Evolutionary conservation across 202 grass and related monocot genomes (phyloP).

Genomic region (Setaria italica): DNA sequence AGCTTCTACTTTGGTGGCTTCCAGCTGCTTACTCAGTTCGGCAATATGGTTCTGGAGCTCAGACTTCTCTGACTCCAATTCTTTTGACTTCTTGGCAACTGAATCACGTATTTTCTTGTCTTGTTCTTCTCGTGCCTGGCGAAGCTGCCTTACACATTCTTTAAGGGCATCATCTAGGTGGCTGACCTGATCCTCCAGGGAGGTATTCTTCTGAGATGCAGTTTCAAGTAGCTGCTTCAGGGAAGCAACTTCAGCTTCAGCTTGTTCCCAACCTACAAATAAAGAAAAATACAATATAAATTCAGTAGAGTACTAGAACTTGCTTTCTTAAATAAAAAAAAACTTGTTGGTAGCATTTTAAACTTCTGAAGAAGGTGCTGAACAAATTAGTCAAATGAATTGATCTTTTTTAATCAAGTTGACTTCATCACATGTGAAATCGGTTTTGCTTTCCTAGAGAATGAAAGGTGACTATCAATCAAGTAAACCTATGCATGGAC

Average conservation of each 20-base stretch:
- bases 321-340: neutral
- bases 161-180: slow-evolving; percentile 90
- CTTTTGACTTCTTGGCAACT: slow-evolving; percentile 59
- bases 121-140: slow-evolving; percentile 78
- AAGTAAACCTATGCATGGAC: neutral
- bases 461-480: neutral
- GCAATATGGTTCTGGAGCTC: slow-evolving; percentile 63
- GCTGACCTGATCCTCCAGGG: slow-evolving; percentile 75
- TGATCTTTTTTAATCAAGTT: slow-evolving; percentile 23
- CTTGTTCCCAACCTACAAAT: slow-evolving; percentile 93
- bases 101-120: slow-evolving; percentile 71
- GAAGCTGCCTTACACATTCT: slow-evolving; percentile 95
- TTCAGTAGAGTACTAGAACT: neutral
- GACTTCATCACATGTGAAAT: neutral
- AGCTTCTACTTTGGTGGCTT: slow-evolving; percentile 49
- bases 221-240: slow-evolving; percentile 80
- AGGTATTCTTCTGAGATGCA: slow-evolving; percentile 67
- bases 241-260: slow-evolving; percentile 76
- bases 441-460: neutral
- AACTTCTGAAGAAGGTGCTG: slow-evolving; percentile 10
- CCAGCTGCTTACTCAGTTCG: slow-evolving; percentile 56
- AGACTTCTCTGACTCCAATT: slow-evolving; percentile 59
- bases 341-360: neutral
- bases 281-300: slow-evolving; percentile 41
- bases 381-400: slow-evolving; percentile 9